Base-by-base conservation (phyloP, 2,329 filamentous ascomycete genomes). In the Aspergillus quadrilineatus region DNA sequence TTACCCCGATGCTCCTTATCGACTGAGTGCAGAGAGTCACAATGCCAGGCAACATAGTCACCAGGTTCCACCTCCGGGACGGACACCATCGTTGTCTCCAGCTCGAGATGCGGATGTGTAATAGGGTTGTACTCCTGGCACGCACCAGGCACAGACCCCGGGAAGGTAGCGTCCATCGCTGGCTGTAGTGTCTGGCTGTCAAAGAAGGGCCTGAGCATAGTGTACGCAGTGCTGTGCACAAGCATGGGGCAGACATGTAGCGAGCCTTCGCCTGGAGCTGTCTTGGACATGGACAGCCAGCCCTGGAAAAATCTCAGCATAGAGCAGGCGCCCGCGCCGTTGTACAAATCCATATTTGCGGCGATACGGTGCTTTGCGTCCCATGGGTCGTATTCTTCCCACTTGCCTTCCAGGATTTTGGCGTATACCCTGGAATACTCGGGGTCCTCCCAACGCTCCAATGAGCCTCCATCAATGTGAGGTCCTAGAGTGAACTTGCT, bases 271-370 rank as follows among this genome's bases (percentile, higher is more conserved):
- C 81, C 80, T 0, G 90, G 89, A 0, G 81, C 85, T 0, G 85
- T 88, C n/a, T 79, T 76, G 56, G 87, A 91, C 81, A 97, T 87
- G 58, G 73, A 72, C 51, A 97, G 73, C 92, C 92, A 97, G 15
- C 91, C 92, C 74, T 97, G 92, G 72, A 90, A 93, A 81, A 91
- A 89, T 39, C 93, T 83, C 74, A 96, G 92, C 79, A 92, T 90
- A 45, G 83, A 88, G 74, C 90, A 96, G 0, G 89, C 86, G 0
- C 92, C 92, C 0, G 91, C 81, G 0, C 92, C 90, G 50, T 90
- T 81, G 70, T 97, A 94, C 34, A 92, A 75, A 71, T 96, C 88
- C 58, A 84, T 86, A 2, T 85, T 82, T 3, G 88, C 90, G 0
- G 77, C 73, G 0, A 93, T 79, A 4, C 92, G 83, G 6, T 83